Base-by-base conservation (phyloP, 1,284 basidiomycete species). In the Porodaedalea pini region DNA sequence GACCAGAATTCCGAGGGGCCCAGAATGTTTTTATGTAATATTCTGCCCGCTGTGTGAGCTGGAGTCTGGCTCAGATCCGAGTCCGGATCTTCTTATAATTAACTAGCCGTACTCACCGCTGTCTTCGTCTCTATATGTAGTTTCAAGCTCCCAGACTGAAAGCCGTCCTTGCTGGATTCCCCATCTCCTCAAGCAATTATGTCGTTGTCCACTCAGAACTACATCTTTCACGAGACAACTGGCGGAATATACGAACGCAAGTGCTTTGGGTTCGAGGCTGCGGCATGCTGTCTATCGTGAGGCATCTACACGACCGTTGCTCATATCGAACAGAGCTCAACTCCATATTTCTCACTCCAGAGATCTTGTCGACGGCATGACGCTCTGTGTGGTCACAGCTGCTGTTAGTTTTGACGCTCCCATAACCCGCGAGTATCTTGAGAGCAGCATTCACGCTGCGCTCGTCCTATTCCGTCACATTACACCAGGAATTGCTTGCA, bases 1-100 rank as follows among this genome's bases (percentile, higher is more conserved):
- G 58, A 61, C 62, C 13, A 64, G 62, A 32, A 69, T 76, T 47
- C 61, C 64, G n/a, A 63, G 66, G 27, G 74, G 74, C 1, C 63
- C n/a, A n/a, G n/a, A n/a, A n/a, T n/a, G n/a, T n/a, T n/a, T n/a
- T n/a, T n/a, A n/a, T n/a, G n/a, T n/a, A n/a, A n/a, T n/a, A n/a
- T n/a, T n/a, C n/a, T n/a, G n/a, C n/a, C n/a, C n/a, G n/a, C n/a
- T n/a, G n/a, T n/a, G n/a, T n/a, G n/a, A n/a, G n/a, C n/a, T n/a
- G n/a, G n/a, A n/a, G n/a, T n/a, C n/a, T n/a, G n/a, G n/a, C n/a
- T n/a, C n/a, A n/a, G n/a, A n/a, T n/a, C n/a, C n/a, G n/a, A n/a
- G n/a, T n/a, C n/a, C n/a, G n/a, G n/a, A n/a, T n/a, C n/a, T n/a
- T n/a, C n/a, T n/a, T n/a, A n/a, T n/a, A n/a, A n/a, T n/a, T n/a